A percentile compares a stretch with the other conserved stretches of the same genome.
These are phyloP conservation scores for Sporothrix schenckii DNA, from an alignment of 2,329 filamentous ascomycete species.

Conservation along the genomic window DNA sequence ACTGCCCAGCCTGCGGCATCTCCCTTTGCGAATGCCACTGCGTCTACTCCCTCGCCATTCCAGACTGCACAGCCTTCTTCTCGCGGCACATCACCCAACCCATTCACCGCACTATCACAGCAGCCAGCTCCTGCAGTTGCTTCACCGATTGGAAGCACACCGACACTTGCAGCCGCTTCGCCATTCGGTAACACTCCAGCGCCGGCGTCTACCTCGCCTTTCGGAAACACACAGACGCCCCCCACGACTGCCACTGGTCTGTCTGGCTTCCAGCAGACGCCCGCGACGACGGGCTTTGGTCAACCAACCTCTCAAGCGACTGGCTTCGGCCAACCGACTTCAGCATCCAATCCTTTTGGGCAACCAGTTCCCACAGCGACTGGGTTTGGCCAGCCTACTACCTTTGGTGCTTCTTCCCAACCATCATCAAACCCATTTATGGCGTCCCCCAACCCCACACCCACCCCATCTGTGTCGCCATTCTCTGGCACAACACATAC, in stretches of 20 bases:
- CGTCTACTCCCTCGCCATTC: not conserved
- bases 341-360: not conserved
- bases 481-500: not conserved
- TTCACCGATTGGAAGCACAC: slow-evolving; percentile 8
- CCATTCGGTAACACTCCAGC: slow-evolving; percentile 14
- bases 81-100: slow-evolving; percentile 4
- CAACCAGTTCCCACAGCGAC: not conserved
- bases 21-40: not conserved
- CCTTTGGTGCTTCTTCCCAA: not conserved
- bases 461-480: not conserved
- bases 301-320: not conserved
- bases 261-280: not conserved
- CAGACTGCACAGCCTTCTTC: slow-evolving; percentile 6
- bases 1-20: not conserved
- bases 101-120: slow-evolving; percentile 2
- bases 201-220: slow-evolving; percentile 4
- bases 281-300: not conserved
- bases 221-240: not conserved
- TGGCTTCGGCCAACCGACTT: not conserved
- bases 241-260: not conserved
- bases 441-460: not conserved
- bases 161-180: not conserved
- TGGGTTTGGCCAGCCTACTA: not conserved
- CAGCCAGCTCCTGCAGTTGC: slow-evolving; percentile 6
- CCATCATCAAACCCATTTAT: slow-evolving; percentile 5